phyloP scores from a whole-genome alignment of 108 stramenopile genomes.

The Aurantiochytrium sp. region DNA sequence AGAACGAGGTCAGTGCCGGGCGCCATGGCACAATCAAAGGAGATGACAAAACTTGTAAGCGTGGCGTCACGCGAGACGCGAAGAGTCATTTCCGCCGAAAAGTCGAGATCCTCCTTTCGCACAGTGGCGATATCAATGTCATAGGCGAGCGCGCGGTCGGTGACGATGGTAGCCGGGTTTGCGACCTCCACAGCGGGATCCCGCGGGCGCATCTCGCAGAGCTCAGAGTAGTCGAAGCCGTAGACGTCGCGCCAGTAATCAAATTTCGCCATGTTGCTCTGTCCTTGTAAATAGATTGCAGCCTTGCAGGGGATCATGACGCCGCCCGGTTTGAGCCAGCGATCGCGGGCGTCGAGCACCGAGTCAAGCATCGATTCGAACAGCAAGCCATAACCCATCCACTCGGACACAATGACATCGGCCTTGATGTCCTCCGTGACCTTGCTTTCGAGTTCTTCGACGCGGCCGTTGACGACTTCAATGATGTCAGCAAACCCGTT shows the following conservation, averaged over 20 bases:
- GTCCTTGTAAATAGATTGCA: conserved; percentile 20
- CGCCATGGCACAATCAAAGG: conserved; percentile 23
- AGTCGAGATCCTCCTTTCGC: background rate
- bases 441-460: conserved; percentile 70
- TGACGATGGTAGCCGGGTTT: background rate
- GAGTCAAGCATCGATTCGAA: conserved; percentile 51
- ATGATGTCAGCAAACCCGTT: conserved; percentile 35
- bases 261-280: background rate
- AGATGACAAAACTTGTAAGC: conserved; percentile 20
- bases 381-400: conserved; percentile 77
- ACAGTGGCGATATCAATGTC: background rate
- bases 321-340: conserved; percentile 30
- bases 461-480: background rate
- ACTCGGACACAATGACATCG: conserved; percentile 93
- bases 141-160: background rate
- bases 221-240: conserved; percentile 17
- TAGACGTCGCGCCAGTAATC: conserved; percentile 19
- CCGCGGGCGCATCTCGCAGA: background rate
- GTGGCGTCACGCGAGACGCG: background rate
- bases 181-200: conserved; percentile 11
- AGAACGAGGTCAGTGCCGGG: conserved; percentile 6
- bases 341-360: conserved; percentile 32
- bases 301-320: conserved; percentile 25
- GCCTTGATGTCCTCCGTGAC: conserved; percentile 57
- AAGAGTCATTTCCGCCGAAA: background rate